Conservation (phyloP, 768 basidiomycete genomes). For the Leccinellum rugosiceps region DNA sequence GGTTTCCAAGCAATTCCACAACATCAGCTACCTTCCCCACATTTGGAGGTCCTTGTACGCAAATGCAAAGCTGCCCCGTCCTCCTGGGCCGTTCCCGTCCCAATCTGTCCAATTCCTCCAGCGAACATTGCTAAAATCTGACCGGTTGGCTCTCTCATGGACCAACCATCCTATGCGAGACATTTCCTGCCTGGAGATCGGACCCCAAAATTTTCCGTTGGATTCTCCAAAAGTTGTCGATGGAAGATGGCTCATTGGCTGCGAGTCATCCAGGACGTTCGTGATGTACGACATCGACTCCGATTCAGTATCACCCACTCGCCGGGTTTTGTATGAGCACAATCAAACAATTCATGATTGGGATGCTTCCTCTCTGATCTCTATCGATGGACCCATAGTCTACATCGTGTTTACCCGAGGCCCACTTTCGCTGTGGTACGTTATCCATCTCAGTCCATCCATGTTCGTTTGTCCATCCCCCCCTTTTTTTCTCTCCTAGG, state of each 20-base stretch:
- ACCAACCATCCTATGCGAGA: not conserved
- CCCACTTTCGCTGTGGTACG: not conserved
- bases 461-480: not conserved
- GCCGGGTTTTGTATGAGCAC: not conserved
- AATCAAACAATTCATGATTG: not conserved
- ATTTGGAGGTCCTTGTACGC: not conserved
- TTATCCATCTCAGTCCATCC: not conserved
- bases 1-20: not conserved
- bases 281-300: not conserved
- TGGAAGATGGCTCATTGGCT: not conserved
- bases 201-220: not conserved
- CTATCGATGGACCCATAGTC: not conserved
- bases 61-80: not conserved
- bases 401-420: not conserved
- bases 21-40: not conserved
- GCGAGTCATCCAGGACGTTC: not conserved
- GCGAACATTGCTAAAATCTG: not conserved
- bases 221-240: not conserved
- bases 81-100: not conserved
- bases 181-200: not conserved
- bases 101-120: not conserved
- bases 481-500: not conserved
- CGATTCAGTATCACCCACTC: not conserved
- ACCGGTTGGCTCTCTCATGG: not conserved
- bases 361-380: not conserved